phyloP scores from a whole-genome alignment of 2,329 filamentous ascomycete genomes.

The Knufia petricola region DNA sequence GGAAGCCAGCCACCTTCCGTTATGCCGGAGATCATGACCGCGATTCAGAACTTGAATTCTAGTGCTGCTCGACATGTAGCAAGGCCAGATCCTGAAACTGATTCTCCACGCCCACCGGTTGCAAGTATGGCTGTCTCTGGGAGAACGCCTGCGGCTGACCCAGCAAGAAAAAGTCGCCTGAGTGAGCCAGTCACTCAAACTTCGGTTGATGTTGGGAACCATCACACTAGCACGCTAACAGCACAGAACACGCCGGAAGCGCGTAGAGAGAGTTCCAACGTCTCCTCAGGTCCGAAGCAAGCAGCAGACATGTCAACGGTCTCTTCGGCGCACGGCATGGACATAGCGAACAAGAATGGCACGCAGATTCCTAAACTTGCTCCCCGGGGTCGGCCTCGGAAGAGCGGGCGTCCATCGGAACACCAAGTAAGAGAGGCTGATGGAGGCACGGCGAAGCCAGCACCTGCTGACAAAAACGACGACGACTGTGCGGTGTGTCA shows the following conservation, averaged over 20 bases:
- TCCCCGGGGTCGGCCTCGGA: neutral
- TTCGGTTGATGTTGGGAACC: neutral
- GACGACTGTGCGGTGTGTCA: constrained; percentile 3
- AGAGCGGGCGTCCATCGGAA: neutral
- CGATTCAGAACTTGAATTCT: constrained; percentile 1
- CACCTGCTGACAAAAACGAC: neutral
- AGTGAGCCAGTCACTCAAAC: neutral
- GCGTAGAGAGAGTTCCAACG: neutral
- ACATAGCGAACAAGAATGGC: neutral
- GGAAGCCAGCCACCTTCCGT: neutral
- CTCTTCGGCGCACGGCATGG: neutral
- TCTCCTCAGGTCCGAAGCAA: neutral
- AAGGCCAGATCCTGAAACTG: neutral
- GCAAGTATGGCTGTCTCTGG: too few species aligned
- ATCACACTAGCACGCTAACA: neutral
- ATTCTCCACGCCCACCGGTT: neutral
- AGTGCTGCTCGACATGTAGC: neutral
- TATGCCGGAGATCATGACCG: constrained; percentile 8
- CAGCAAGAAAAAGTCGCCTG: neutral
- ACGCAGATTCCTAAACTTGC: neutral
- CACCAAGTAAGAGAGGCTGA: neutral
- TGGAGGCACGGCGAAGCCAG: neutral
- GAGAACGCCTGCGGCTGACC: neutral
- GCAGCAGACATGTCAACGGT: neutral
- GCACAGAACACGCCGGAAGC: neutral